These are phyloP conservation scores for Arabidopsis hybrid DNA, from an alignment of 441 rosid species.

Conservation along the genomic window DNA sequence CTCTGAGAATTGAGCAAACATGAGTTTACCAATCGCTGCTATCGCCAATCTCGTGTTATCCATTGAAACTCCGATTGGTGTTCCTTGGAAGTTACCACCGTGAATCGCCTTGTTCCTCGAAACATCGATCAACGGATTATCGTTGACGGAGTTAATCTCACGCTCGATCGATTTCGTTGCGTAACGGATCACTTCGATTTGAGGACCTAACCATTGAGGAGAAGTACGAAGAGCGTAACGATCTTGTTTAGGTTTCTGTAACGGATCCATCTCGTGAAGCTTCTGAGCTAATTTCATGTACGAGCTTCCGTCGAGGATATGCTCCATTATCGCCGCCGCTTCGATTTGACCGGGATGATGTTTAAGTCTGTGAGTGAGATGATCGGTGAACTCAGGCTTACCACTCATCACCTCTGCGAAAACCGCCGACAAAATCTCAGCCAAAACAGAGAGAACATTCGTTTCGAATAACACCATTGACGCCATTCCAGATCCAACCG, in stretches of 20 bases:
- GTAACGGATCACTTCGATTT: constrained; percentile 60
- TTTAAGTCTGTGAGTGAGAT: constrained; percentile 51
- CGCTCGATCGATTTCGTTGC: constrained; percentile 61
- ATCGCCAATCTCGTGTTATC: constrained; percentile 46
- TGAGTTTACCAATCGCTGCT: constrained; percentile 54
- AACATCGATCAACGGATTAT: constrained; percentile 61
- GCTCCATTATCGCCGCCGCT: constrained; percentile 54
- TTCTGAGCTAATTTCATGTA: constrained; percentile 59
- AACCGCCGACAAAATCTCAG: constrained; percentile 60
- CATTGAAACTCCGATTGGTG: constrained; percentile 83
- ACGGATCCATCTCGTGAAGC: constrained; percentile 55
- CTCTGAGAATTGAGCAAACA: constrained; percentile 91
- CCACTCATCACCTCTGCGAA: constrained; percentile 76
- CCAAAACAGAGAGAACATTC: constrained; percentile 54
- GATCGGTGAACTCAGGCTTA: constrained; percentile 59
- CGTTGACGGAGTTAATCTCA: constrained; percentile 55
- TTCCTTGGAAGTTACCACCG: constrained; percentile 92
- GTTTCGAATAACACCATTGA: constrained; percentile 56
- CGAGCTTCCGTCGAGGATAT: constrained; percentile 55
- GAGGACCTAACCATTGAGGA: constrained; percentile 69
- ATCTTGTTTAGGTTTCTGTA: constrained; percentile 61
- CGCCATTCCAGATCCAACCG: constrained; percentile 59
- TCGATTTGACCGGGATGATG: constrained; percentile 62
- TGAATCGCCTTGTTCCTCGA: constrained; percentile 76
- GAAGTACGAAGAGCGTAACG: constrained; percentile 62